These are phyloP conservation scores for Paraphaeosphaeria minitans DNA, from an alignment of 2,329 filamentous ascomycete genomes.

Conservation along the genomic window DNA sequence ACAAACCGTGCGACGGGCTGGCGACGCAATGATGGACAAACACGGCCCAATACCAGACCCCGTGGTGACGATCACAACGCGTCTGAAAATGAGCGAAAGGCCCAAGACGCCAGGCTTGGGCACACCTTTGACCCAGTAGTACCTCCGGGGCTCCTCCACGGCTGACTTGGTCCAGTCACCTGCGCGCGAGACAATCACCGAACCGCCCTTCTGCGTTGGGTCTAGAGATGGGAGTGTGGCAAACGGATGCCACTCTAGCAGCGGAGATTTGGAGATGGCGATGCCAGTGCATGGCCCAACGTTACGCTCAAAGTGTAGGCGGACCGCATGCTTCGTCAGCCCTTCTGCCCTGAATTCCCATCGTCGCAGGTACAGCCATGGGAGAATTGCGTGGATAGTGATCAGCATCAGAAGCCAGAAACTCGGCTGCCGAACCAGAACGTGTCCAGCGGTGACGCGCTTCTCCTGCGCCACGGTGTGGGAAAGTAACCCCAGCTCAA, in stretches of 20 bases:
- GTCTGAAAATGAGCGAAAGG: conserved; percentile 37
- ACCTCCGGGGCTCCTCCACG: conserved; percentile 11
- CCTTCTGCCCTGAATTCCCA: conserved; percentile 68
- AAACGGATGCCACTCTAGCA: conserved; percentile 33
- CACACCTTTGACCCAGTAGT: conserved; percentile 36
- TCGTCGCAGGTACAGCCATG: conserved; percentile 72
- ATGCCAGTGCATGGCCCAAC: conserved; percentile 29
- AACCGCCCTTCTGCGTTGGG: conserved; percentile 6
- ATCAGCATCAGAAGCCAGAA: conserved; percentile 72
- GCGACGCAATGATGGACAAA: conserved; percentile 61
- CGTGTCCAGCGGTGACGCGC: conserved; percentile 45
- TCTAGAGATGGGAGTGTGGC: conserved; percentile 25
- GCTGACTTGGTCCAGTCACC: conserved; percentile 28
- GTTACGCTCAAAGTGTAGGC: conserved; percentile 57
- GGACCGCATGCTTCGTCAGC: conserved; percentile 72
- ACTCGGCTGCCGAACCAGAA: neutral
- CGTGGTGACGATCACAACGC: conserved; percentile 41
- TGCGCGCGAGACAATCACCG: conserved; percentile 25
- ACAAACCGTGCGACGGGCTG: conserved; percentile 48
- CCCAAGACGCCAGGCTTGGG: conserved; percentile 41
- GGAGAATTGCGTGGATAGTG: conserved; percentile 68
- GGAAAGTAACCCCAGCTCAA: conserved; percentile 54
- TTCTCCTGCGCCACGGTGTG: conserved; percentile 63
- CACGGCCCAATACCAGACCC: conserved; percentile 45
- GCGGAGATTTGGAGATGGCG: conserved; percentile 22